phyloP scores from a whole-genome alignment of 768 basidiomycete species.

The Trametes coccinea region DNA sequence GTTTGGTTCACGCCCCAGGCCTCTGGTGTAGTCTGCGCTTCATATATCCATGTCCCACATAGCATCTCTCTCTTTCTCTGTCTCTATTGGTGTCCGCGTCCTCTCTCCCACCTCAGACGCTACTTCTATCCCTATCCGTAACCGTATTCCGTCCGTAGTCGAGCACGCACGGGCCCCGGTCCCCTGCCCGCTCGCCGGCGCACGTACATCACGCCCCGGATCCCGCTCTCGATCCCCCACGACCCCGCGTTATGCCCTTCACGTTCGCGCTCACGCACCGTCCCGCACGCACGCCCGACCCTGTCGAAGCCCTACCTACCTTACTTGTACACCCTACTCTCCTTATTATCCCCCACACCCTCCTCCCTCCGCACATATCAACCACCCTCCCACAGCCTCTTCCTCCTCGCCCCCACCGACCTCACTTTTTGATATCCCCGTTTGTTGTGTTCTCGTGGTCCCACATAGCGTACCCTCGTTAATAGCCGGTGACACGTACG shows the following conservation, averaged over 20 bases:
- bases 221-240: slow-evolving; percentile 12
- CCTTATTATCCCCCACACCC: slow-evolving; percentile 7
- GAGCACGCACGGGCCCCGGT: not conserved
- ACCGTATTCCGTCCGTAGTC: slow-evolving; percentile 3
- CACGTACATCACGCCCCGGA: slow-evolving; percentile 18
- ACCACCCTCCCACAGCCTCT: not conserved
- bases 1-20: slow-evolving; percentile 10
- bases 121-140: slow-evolving; percentile 4
- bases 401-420: not conserved
- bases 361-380: not conserved
- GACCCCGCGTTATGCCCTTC: slow-evolving; percentile 19
- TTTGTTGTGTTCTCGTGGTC: not conserved
- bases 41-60: slow-evolving; percentile 18
- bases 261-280: slow-evolving; percentile 17
- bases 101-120: not conserved
- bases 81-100: not conserved
- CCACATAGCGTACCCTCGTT: slow-evolving; percentile 12
- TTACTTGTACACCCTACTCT: slow-evolving; percentile 19
- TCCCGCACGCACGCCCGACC: not conserved
- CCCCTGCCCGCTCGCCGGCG: slow-evolving; percentile 1
- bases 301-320: not conserved
- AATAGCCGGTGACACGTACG: not conserved
- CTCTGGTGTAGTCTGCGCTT: slow-evolving; percentile 17
- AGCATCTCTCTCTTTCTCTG: slow-evolving; percentile 3
- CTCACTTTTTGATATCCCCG: not conserved